Base-by-base conservation (phyloP, 768 basidiomycete species). In the Lentinula sp. region DNA sequence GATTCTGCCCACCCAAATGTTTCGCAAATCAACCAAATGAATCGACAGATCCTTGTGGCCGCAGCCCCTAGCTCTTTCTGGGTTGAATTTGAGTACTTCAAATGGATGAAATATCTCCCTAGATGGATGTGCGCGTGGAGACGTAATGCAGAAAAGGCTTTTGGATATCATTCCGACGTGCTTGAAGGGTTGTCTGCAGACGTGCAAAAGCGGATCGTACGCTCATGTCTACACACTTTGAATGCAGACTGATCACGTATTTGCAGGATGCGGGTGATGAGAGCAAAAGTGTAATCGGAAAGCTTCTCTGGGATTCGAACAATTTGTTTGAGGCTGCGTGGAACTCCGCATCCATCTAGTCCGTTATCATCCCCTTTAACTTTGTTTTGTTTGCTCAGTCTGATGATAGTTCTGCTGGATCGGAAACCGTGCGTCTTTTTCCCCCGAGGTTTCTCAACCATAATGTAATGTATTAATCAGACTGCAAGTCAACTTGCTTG, bases 401-500 rank as follows among this genome's bases (percentile, higher is more conserved):
- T 13, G 13, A n/a, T 15, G 2, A 32, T 41, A 52, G 59, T 23
- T 12, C 53, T 9, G 53, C 57, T 18, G 57, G 57, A 32, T n/a
- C 36, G 10, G 60, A 61, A 45, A 61, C 60, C 1, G 60, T 61
- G 12, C 15, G 60, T 33, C 16, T 43, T 16, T 18, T 43, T 16
- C 48, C 13, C 8, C 16, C 1, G 6, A 5, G 3, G 0, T 8
- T 8, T 32, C 15, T 23, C 6, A 13, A 15, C 28, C 39, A 62
- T 49, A 9, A 46, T 20, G 33, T 33, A 20, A 28, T 18, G 42
- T 5, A n/a, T 18, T 67, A 70, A 67, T 66, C 68, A n/a, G 75
- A 77, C 60, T 75, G 73, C 66, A 75, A 71, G 72, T 9, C 69
- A 69, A 0, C 61, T 77, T 3, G 64, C 66, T 13, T 69, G 69